Conservation (phyloP, 2,329 filamentous ascomycete species). For the Graphilbum ipis-grandicollis region DNA sequence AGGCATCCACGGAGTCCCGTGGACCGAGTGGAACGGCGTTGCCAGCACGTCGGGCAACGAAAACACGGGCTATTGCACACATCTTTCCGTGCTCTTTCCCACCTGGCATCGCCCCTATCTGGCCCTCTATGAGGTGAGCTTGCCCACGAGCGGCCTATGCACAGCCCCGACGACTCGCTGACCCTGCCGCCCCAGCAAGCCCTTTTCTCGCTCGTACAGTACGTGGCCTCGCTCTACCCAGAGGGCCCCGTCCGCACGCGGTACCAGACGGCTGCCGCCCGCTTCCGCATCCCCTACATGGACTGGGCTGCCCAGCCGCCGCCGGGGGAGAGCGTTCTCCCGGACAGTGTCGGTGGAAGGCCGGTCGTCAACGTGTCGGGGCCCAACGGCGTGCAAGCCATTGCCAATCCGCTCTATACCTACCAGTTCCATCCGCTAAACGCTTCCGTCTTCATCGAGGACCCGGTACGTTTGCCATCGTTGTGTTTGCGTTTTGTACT, state of each 20-base stretch:
- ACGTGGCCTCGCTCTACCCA: conserved; percentile 30
- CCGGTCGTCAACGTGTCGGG: conserved; percentile 31
- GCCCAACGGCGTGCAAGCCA: conserved; percentile 35
- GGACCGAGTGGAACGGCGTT: conserved; percentile 34
- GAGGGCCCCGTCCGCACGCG: conserved; percentile 20
- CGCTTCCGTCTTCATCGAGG: conserved; percentile 36
- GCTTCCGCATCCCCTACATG: conserved; percentile 41
- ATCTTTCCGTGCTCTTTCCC: conserved; percentile 56
- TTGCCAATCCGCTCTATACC: conserved; percentile 43
- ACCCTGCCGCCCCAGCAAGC: conserved; percentile 18
- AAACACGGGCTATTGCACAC: conserved; percentile 56
- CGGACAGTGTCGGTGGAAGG: conserved; percentile 27
- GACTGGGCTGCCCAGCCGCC: conserved; percentile 37
- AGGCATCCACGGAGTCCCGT: conserved; percentile 72
- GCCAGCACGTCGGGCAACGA: conserved; percentile 30
- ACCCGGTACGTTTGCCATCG: conserved; percentile 25
- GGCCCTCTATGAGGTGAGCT: conserved; percentile 38
- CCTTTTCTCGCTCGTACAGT: conserved; percentile 17
- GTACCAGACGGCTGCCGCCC: conserved; percentile 32
- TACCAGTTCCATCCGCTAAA: conserved; percentile 45
- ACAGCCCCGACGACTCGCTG: too few species aligned
- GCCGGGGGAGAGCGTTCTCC: conserved; percentile 27
- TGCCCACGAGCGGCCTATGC: too few species aligned
- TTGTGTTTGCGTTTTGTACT: too few species aligned
- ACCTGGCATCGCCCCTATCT: conserved; percentile 77